Conservation (phyloP, 2,329 filamentous ascomycete species). For the Pochonia chlamydosporia region DNA sequence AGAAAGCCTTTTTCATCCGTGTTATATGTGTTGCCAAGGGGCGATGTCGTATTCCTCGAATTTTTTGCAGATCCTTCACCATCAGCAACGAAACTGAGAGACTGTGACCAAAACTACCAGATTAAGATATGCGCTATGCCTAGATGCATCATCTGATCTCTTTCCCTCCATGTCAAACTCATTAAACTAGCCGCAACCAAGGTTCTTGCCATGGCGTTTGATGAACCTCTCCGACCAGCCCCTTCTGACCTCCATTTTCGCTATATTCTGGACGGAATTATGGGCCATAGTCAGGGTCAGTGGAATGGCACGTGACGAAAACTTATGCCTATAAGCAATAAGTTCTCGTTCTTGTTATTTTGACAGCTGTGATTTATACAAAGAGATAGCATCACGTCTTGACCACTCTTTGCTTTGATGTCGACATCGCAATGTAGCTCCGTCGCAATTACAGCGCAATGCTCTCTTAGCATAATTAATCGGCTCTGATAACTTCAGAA, state of each 20-base stretch:
- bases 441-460: too few species aligned
- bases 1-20: neutral
- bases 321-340: constrained; percentile 10
- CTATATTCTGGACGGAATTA: constrained; percentile 4
- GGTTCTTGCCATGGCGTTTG: neutral
- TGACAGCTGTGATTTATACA: too few species aligned
- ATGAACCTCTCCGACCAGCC: neutral
- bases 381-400: too few species aligned
- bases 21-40: constrained; percentile 1
- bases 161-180: neutral
- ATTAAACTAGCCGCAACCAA: neutral
- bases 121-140: constrained; percentile 1
- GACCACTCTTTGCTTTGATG: too few species aligned
- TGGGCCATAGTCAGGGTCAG: constrained; percentile 5
- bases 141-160: constrained; percentile 1
- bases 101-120: neutral
- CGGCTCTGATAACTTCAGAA: too few species aligned
- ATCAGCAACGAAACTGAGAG: neutral
- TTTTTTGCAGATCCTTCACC: neutral
- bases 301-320: constrained; percentile 7
- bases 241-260: constrained; percentile 1
- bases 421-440: too few species aligned
- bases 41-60: constrained; percentile 1
- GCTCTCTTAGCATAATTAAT: too few species aligned
- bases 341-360: constrained; percentile 10